Evolutionary conservation across 2,329 filamentous ascomycete species (phyloP).

Genomic region (Sphaerulina populicola): DNA sequence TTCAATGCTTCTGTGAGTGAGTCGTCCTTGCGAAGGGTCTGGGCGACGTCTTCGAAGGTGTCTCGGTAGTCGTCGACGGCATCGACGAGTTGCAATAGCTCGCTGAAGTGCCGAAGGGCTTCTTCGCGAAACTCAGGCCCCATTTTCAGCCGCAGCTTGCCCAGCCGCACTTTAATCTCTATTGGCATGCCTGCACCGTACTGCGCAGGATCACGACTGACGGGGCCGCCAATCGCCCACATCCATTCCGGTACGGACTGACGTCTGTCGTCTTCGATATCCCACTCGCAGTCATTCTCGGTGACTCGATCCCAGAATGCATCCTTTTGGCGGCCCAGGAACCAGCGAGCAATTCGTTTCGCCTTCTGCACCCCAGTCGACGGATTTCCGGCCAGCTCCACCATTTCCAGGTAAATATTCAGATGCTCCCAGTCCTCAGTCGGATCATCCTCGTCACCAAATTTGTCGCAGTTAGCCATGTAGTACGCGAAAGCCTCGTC

Average conservation of each 20-base stretch:
- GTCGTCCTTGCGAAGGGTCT: constrained; percentile 47
- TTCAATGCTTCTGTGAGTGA: constrained; percentile 49
- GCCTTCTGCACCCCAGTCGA: constrained; percentile 59
- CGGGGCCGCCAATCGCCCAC: constrained; percentile 33
- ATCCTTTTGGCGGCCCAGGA: constrained; percentile 67
- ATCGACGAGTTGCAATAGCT: constrained; percentile 57
- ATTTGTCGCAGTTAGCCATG: constrained; percentile 21
- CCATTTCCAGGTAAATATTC: constrained; percentile 75
- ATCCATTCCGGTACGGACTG: constrained; percentile 53
- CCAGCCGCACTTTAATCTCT: constrained; percentile 76
- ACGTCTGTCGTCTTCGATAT: constrained; percentile 63
- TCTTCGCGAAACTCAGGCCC: constrained; percentile 56
- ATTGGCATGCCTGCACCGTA: constrained; percentile 71
- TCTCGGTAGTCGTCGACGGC: constrained; percentile 61
- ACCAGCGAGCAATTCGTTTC: constrained; percentile 69
- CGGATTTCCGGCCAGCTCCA: constrained; percentile 55
- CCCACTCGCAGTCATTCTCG: constrained; percentile 83
- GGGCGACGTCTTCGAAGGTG: constrained; percentile 65
- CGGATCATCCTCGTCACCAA: constrained; percentile 39
- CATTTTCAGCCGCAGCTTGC: constrained; percentile 68
- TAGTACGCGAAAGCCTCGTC: constrained; percentile 47
- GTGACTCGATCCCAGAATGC: constrained; percentile 62
- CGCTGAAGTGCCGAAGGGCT: constrained; percentile 50
- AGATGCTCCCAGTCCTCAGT: constrained; percentile 67
- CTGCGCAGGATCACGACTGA: constrained; percentile 41